Percentiles rank a stretch among this genome's conserved stretches.
Evolutionary conservation across 202 grass and related monocot genomes (phyloP).

Genomic region (Panicum virgatum): DNA sequence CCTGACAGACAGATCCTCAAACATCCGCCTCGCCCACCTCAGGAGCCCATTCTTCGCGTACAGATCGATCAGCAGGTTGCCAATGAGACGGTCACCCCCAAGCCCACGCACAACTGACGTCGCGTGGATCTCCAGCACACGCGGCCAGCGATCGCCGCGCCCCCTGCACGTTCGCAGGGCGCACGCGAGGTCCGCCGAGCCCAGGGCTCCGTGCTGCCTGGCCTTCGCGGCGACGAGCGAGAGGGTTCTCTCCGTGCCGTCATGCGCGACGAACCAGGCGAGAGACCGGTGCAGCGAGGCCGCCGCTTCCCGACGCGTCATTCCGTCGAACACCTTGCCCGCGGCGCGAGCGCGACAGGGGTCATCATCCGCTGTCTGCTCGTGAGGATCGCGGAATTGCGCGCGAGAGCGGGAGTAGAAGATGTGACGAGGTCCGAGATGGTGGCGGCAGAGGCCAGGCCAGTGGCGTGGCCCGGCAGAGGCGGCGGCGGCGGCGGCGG

Average conservation of each 20-base stretch:
- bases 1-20: constrained; percentile 51
- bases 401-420: not conserved
- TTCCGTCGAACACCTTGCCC: constrained; percentile 38
- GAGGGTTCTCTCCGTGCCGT: constrained; percentile 22
- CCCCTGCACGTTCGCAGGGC: constrained; percentile 52
- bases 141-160: constrained; percentile 33
- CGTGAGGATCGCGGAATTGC: not conserved
- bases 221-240: constrained; percentile 37
- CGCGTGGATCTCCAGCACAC: constrained; percentile 54
- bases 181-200: constrained; percentile 29
- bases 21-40: constrained; percentile 44
- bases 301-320: constrained; percentile 38
- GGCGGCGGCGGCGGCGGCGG: not conserved
- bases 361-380: not conserved
- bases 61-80: constrained; percentile 66
- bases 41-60: constrained; percentile 60
- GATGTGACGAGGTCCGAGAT: not conserved
- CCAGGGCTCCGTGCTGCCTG: constrained; percentile 30
- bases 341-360: not conserved
- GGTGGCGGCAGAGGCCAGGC: not conserved
- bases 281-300: constrained; percentile 42
- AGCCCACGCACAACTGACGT: constrained; percentile 37
- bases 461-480: not conserved
- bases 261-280: constrained; percentile 28
- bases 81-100: constrained; percentile 31